Evolutionary conservation across 2,329 filamentous ascomycete genomes (phyloP).

Genomic region (Talaromyces sp.): DNA sequence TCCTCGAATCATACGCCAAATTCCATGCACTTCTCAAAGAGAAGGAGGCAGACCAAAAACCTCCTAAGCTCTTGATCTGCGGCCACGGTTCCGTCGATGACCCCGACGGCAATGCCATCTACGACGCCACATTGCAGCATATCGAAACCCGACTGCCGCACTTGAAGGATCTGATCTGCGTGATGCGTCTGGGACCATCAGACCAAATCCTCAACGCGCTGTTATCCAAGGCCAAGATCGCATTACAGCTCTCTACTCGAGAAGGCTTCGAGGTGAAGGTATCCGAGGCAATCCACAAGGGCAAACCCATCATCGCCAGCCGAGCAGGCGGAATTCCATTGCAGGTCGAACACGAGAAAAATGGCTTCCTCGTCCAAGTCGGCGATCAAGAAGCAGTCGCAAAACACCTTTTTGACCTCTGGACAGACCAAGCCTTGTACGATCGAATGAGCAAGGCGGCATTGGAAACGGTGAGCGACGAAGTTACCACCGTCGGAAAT

Average conservation of each 20-base stretch:
- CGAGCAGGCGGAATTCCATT: slow-evolving; percentile 74
- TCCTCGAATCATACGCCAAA: slow-evolving; percentile 70
- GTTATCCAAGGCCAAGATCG: slow-evolving; percentile 67
- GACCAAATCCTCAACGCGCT: slow-evolving; percentile 77
- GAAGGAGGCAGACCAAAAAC: slow-evolving; percentile 49
- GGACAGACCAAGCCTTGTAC: slow-evolving; percentile 63
- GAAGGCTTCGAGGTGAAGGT: slow-evolving; percentile 87
- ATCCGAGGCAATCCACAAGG: slow-evolving; percentile 76
- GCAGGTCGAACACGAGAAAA: slow-evolving; percentile 67
- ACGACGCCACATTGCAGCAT: slow-evolving; percentile 66
- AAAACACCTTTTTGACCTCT: slow-evolving; percentile 61
- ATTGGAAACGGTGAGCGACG: slow-evolving; percentile 66
- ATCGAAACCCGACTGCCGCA: slow-evolving; percentile 62
- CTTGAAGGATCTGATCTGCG: slow-evolving; percentile 62
- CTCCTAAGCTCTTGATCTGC: slow-evolving; percentile 68
- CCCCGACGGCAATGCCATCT: slow-evolving; percentile 69
- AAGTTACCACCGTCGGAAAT: slow-evolving; percentile 77
- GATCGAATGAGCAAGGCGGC: slow-evolving; percentile 64
- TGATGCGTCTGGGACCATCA: slow-evolving; percentile 72
- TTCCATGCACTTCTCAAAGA: slow-evolving; percentile 60
- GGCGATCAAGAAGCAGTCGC: slow-evolving; percentile 69
- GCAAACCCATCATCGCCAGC: slow-evolving; percentile 72
- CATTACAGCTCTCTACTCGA: slow-evolving; percentile 73
- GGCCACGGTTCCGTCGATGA: slow-evolving; percentile 80
- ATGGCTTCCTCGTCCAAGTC: slow-evolving; percentile 69